Conservation (phyloP, 202 grass and related monocot genomes). For the Setaria italica region DNA sequence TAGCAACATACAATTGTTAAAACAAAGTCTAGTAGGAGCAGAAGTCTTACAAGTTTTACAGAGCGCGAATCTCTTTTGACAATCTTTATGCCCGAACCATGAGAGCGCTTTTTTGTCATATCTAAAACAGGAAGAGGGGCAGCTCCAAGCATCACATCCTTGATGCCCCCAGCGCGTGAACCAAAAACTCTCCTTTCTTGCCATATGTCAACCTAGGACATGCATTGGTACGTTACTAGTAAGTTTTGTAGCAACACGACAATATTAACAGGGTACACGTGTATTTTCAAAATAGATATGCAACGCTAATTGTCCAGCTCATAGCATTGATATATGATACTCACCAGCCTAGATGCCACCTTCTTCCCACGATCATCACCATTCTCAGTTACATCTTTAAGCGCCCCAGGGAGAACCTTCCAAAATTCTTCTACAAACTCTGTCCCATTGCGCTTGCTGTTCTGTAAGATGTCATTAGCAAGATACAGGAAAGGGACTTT, state of each 20-base stretch:
- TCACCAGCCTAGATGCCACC: slow-evolving; percentile 82
- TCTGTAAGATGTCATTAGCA: slow-evolving; percentile 98
- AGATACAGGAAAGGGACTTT: slow-evolving; percentile 88
- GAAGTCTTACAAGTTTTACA: slow-evolving; percentile 80
- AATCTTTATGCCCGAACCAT: slow-evolving; percentile 75
- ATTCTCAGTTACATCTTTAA: slow-evolving; percentile 79
- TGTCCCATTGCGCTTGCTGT: slow-evolving; percentile 92
- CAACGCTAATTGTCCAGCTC: background rate
- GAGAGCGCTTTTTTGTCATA: slow-evolving; percentile 82
- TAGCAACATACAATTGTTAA: slow-evolving; percentile 2
- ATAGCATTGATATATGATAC: slow-evolving; percentile 24
- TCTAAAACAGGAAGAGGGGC: slow-evolving; percentile 75
- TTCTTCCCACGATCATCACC: slow-evolving; percentile 83
- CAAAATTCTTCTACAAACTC: slow-evolving; percentile 99
- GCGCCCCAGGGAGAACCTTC: slow-evolving; percentile 91
- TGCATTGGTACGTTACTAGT: slow-evolving; percentile 19
- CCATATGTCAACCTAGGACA: slow-evolving; percentile 91
- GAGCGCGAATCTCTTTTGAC: slow-evolving; percentile 86
- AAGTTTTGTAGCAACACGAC: slow-evolving; percentile 8
- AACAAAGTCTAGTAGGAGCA: background rate
- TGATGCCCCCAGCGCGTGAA: slow-evolving; percentile 75
- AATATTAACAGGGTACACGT: slow-evolving; percentile 6
- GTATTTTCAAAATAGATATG: slow-evolving; percentile 39
- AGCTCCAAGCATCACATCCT: slow-evolving; percentile 86
- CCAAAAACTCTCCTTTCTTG: slow-evolving; percentile 99